Evolutionary conservation across 83 land plant species (phyloP).

Genomic region (Picea abies): DNA sequence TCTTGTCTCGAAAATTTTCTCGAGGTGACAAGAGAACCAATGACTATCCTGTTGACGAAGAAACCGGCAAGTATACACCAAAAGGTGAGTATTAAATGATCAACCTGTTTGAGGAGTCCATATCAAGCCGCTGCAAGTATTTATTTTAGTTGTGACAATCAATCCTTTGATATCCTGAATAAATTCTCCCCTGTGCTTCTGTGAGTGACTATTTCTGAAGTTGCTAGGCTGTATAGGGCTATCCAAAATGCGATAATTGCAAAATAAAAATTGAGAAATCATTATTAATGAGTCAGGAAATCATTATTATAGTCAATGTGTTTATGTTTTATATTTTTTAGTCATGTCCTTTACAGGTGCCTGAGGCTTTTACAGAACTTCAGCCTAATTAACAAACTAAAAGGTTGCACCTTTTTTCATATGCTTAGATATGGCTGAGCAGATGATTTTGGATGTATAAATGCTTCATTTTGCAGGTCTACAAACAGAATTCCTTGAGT

Average conservation of each 20-base stretch:
- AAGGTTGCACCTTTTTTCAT: background rate
- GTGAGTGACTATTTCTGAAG: background rate
- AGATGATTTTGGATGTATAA: background rate
- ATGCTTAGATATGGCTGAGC: background rate
- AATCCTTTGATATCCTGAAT: background rate
- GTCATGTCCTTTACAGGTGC: background rate
- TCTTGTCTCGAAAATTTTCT: background rate
- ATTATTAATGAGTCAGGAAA: background rate
- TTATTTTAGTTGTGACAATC: background rate
- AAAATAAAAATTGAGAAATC: background rate
- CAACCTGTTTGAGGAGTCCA: background rate
- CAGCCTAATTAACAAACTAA: background rate
- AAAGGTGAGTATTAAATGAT: background rate
- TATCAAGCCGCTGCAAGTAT: background rate
- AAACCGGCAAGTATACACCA: background rate
- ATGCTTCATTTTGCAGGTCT: slow-evolving; percentile 4
- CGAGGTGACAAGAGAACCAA: background rate
- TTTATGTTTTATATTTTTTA: background rate
- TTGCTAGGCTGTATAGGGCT: background rate
- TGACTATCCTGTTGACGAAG: background rate
- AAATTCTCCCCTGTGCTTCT: background rate
- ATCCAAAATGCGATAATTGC: background rate
- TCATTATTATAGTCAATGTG: background rate
- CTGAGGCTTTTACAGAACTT: background rate
- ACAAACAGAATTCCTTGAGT: background rate